These are phyloP conservation scores for Entomortierella parvispora DNA, from an alignment of 192 early-diverging fungal species.

Conservation along the genomic window DNA sequence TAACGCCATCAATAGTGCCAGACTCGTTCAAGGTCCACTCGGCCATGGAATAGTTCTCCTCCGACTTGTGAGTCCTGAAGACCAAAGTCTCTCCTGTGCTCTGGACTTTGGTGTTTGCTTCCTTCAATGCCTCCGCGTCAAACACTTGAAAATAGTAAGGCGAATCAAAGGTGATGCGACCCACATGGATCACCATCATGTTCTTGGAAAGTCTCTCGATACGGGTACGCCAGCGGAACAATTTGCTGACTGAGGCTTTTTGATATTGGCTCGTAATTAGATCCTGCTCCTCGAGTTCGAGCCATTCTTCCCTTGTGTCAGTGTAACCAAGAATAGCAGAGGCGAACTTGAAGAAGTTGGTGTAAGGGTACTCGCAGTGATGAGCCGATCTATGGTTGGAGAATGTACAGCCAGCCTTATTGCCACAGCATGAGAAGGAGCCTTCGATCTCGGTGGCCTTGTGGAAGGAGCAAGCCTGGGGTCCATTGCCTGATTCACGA, in stretches of 20 bases:
- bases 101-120: constrained; percentile 10
- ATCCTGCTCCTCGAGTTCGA: constrained; percentile 28
- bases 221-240: constrained; percentile 48
- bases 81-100: constrained; percentile 19
- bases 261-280: constrained; percentile 29
- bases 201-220: constrained; percentile 36
- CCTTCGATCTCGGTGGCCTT: constrained; percentile 17
- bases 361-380: constrained; percentile 54
- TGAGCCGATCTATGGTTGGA: constrained; percentile 36
- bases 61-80: constrained; percentile 15
- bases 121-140: constrained; percentile 28
- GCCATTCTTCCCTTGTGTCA: constrained; percentile 50
- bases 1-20: constrained; percentile 51
- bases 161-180: constrained; percentile 32
- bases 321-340: constrained; percentile 38
- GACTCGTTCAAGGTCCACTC: constrained; percentile 53
- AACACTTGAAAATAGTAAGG: constrained; percentile 50
- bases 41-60: constrained; percentile 40
- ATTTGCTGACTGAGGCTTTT: constrained; percentile 40
- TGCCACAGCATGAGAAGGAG: constrained; percentile 48
- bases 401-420: constrained; percentile 26
- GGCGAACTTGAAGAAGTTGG: constrained; percentile 38
- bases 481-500: constrained; percentile 40
- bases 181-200: constrained; percentile 54
- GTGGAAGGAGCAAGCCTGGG: constrained; percentile 51